Evolutionary conservation across 192 early-diverging fungal species (phyloP), one percentile per base, ranked within the genome.

Genomic region (Entomortierella lignicola): DNA sequence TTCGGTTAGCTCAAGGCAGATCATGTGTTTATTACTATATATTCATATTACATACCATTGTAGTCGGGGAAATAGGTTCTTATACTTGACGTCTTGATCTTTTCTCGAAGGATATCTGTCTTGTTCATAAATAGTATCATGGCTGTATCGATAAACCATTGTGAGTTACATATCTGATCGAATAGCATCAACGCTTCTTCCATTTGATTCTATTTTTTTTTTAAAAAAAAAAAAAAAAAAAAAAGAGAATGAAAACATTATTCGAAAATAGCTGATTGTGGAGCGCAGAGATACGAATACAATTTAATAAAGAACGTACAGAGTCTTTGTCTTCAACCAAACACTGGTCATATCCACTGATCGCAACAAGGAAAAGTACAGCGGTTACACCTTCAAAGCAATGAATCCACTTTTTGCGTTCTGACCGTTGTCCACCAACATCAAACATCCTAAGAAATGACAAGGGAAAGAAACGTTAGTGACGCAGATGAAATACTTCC

Each of bases 381-480:
- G 88, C 85, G 25, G 86, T 89, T 20, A 87, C 86, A 23, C 81
- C 83, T 52, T 89, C 88, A 60, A 89, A 89, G 59, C 85, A 83
- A 20, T 83, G 81, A 23, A 83, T 83, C 86, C 86, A 89, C 60
- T 88, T 84, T 51, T 86, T 87, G 27, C 86, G 72, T 43, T 88
- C 87, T 58, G 77, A 82, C 23, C 87, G 83, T 62, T 89, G 87
- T 37, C 87, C 87, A 27, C 87, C 87, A 8, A 89, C 87, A 73
- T 89, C 87, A 54, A 89, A 82, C 85, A 89, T 87, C n/a, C 89
- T 90, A 65, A n/a, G n/a, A n/a, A n/a, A n/a, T n/a, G n/a, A n/a
- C n/a, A n/a, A n/a, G n/a, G n/a, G n/a, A n/a, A n/a, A n/a, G n/a
- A n/a, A n/a, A n/a, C n/a, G n/a, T n/a, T n/a, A n/a, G n/a, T n/a